Evolutionary conservation across 176 grass and related monocot genomes (phyloP), one percentile per base, ranked within the genome.

Genomic region (Musa itinerans): DNA sequence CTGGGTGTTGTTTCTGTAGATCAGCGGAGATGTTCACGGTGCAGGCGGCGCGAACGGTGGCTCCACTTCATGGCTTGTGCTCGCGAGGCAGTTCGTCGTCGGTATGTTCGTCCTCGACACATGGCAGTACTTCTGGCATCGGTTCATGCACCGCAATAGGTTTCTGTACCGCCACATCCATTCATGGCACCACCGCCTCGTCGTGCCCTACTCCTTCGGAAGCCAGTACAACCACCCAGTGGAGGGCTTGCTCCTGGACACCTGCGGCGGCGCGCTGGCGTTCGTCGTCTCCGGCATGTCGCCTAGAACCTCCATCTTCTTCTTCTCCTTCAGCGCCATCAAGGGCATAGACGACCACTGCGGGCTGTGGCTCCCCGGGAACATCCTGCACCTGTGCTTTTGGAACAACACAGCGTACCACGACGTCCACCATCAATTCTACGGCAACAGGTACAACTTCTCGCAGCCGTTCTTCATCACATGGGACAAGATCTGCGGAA

Each of bases 121-220:
- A 76, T 96, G 92, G 92, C 92, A 96, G 72, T 92, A 96, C 63
- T 96, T 96, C 78, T 89, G 92, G 82, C 92, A 96, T 80, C 78
- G 92, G 78, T 96, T 87, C 78, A 96, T 96, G 89, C 89, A 96
- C 84, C 66, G 78, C 15, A 96, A 96, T 82, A 96, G 89, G 59
- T 91, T 96, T 34, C 50, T 91, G 1, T 91, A 96, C 76, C 88
- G 85, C 22, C 92, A 96, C 74, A 91, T 96, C 65, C 92, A 96
- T 66, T 96, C 92, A 5, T 88, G 89, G 88, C 92, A 96, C 57
- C 92, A 96, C 76, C 84, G 73, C 10, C 83, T 96, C 27, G 81
- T 96, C 56, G 92, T 96, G 20, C 92, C 92, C 69, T 96, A 91
- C 50, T 87, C 92, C 69, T 91, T 88, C 69, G 92, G 92, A 69